Conservation (phyloP, 495 filamentous ascomycete species). For the Penicillium argentinense region DNA sequence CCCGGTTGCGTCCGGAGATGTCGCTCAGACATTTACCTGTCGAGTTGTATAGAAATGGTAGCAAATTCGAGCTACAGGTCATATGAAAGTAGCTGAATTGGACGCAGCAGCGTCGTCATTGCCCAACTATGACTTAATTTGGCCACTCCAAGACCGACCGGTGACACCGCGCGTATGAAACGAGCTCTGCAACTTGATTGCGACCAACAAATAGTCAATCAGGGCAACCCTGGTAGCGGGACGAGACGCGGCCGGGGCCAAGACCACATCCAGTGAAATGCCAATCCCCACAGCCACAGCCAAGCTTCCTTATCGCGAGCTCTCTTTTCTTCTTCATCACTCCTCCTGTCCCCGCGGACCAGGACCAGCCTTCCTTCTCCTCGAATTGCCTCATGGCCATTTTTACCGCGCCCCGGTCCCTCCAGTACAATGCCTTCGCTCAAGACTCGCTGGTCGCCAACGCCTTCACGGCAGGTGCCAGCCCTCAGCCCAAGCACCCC, state of each 20-base stretch:
- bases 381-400: constrained; percentile 40
- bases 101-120: too few relatives aligned
- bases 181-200: too few relatives aligned
- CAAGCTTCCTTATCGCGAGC: neutral
- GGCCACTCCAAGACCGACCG: too few relatives aligned
- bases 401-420: constrained; percentile 64
- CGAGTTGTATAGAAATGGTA: too few relatives aligned
- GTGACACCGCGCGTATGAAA: too few relatives aligned
- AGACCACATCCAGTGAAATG: too few relatives aligned
- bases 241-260: neutral
- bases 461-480: constrained; percentile 23
- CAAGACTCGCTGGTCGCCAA: constrained; percentile 36
- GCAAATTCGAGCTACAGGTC: too few relatives aligned
- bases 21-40: too few relatives aligned
- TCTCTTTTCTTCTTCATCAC: neutral
- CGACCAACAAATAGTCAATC: neutral
- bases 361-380: constrained; percentile 4
- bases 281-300: constrained; percentile 1
- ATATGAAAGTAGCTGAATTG: too few relatives aligned
- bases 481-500: constrained; percentile 53
- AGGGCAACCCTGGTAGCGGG: neutral
- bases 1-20: neutral
- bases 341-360: constrained; percentile 1
- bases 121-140: too few relatives aligned
- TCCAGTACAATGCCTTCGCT: constrained; percentile 50